These are phyloP conservation scores for Umbelopsis sp. DNA, from an alignment of 371 early-diverging fungal species.

Conservation along the genomic window DNA sequence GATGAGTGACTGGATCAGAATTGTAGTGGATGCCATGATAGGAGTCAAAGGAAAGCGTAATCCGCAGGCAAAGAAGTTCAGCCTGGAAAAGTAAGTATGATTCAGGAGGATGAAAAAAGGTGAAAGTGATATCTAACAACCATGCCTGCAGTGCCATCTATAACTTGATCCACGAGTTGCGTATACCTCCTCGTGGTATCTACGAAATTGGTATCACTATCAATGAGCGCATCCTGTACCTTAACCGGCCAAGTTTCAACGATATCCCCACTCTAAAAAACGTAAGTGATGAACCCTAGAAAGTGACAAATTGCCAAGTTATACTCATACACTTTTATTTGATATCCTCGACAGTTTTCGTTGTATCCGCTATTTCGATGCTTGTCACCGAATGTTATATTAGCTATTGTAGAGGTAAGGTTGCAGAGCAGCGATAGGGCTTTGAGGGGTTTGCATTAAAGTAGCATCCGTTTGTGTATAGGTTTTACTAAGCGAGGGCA, in stretches of 20 bases:
- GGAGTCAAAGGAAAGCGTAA: constrained; percentile 53
- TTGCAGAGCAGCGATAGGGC: not conserved
- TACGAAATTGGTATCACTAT: constrained; percentile 74
- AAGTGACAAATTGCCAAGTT: not conserved
- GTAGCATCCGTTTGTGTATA: constrained; percentile 23
- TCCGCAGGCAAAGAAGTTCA: constrained; percentile 58
- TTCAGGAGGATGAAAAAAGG: not conserved
- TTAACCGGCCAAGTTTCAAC: constrained; percentile 79
- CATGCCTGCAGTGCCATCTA: constrained; percentile 50
- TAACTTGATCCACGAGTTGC: constrained; percentile 77
- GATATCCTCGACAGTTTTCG: constrained; percentile 65
- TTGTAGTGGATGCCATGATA: constrained; percentile 61
- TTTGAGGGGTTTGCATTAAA: not conserved
- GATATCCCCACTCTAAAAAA: constrained; percentile 77
- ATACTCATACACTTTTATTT: not conserved
- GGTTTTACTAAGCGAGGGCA: constrained; percentile 73
- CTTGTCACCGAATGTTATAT: constrained; percentile 70
- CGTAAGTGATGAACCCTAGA: constrained; percentile 47
- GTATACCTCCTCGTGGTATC: constrained; percentile 82
- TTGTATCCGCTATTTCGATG: constrained; percentile 77
- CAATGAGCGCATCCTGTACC: constrained; percentile 65
- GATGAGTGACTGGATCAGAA: constrained; percentile 78
- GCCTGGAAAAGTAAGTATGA: constrained; percentile 3
- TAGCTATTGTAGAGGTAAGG: constrained; percentile 67
- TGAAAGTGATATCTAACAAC: not conserved